Conservation (phyloP, 352 stramenopile species). For the Phytophthora quininea region DNA sequence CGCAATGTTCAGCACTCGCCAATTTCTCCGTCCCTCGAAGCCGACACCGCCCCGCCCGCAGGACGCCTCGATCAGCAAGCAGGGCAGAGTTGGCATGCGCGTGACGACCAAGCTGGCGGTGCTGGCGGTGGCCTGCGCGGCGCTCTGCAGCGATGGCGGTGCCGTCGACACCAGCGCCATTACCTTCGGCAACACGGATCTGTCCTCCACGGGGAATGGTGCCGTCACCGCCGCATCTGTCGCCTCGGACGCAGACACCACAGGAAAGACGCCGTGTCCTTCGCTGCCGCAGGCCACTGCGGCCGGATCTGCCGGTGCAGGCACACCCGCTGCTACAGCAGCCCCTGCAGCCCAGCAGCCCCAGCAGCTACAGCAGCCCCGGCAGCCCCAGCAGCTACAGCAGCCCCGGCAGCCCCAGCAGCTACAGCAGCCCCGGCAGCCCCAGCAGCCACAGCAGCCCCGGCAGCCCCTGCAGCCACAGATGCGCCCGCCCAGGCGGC, state of each 20-base stretch:
- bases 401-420: conserved; percentile 13
- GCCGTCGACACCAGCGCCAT: conserved; percentile 26
- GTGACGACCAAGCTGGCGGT: conserved; percentile 27
- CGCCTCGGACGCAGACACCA: background rate
- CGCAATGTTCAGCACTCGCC: too few species aligned
- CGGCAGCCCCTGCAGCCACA: background rate
- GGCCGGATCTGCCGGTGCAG: conserved; percentile 4
- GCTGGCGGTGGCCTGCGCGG: conserved; percentile 20
- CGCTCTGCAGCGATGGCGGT: conserved; percentile 13
- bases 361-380: conserved; percentile 2
- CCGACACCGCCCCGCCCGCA: too few species aligned
- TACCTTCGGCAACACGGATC: conserved; percentile 29
- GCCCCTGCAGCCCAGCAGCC: background rate
- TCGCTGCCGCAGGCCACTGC: conserved; percentile 27
- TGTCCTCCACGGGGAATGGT: conserved; percentile 21
- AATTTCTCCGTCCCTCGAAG: too few species aligned
- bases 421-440: conserved; percentile 6
- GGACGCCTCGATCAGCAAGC: background rate
- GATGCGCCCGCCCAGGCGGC: background rate
- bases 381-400: conserved; percentile 3
- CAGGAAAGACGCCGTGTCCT: conserved; percentile 30
- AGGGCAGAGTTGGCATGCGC: conserved; percentile 21
- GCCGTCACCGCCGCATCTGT: background rate
- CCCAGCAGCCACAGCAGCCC: too few species aligned
- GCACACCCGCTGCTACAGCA: conserved; percentile 5